Evolutionary conservation across 2,329 filamentous ascomycete genomes (phyloP), one percentile per base, ranked within the genome.

Genomic region (Ophiocordyceps camponoti-saundersi): DNA sequence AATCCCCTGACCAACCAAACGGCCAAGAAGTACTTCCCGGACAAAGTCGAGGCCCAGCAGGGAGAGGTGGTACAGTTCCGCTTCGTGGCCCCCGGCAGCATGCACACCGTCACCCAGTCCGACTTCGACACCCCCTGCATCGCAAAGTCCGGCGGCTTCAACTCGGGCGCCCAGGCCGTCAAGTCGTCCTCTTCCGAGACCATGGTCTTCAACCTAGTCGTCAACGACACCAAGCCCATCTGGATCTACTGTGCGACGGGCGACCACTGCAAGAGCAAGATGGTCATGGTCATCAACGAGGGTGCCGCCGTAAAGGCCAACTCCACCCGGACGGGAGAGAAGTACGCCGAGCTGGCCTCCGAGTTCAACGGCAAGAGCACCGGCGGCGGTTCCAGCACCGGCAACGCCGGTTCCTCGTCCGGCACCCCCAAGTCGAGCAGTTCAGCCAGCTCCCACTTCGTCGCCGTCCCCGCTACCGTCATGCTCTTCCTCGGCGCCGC

Each of bases 101-200:
- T 89, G 69, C 85, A 90, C 72, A 88, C 83, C 45, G 77, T 88
- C 48, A 83, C 80, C 16, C 82, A 88, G 68, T 85, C 84, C 44
- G 78, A 71, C 56, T 90, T 89, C 56, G 79, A 82, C 55, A 64
- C 72, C 48, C 82, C 82, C 13, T 88, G 84, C 65, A 60, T 72
- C 26, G 81, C 82, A 45, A 74, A 83, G 53, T 56, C 60, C 51
- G 63, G 68, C 47, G 79, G 79, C 51, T 71, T 89, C 66, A 82
- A 72, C 67, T 80, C 77, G 2, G 80, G 81, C 49, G 84, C 77
- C 67, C 73, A 78, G 66, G 75, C 77, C 51, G 80, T 78, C 48
- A 68, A 67, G 51, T 57, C 63, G 21, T 56, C 62, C 50, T 67
- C 61, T 55, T 69, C 68, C 54, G 64, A 68, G 59, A 71, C 79